Percentiles rank a stretch among this genome's conserved stretches.
Evolutionary conservation across 768 basidiomycete species (phyloP).

Genomic region (Boletus rubroflammeus): DNA sequence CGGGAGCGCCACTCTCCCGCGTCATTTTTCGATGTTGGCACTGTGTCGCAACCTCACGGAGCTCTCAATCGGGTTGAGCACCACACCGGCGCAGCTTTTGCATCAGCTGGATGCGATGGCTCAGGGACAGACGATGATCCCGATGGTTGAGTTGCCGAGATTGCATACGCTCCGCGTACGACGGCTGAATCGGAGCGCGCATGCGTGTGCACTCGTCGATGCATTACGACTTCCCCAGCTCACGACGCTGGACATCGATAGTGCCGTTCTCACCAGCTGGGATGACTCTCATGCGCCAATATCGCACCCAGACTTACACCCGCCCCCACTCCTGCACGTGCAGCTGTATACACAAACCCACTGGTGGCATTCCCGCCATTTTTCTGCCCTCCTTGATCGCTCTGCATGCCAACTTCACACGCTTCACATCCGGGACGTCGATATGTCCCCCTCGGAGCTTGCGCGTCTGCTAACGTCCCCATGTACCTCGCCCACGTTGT

Average conservation of each 20-base stretch:
- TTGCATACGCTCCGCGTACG: slow-evolving; percentile 24
- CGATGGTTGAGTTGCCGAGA: slow-evolving; percentile 15
- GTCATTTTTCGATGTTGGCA: slow-evolving; percentile 15
- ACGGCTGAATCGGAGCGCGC: slow-evolving; percentile 16
- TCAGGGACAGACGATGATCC: neutral
- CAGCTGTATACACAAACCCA: neutral
- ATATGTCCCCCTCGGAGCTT: slow-evolving; percentile 22
- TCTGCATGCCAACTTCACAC: slow-evolving; percentile 19
- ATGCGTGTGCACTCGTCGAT: slow-evolving; percentile 19
- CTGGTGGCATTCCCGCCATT: slow-evolving; percentile 24
- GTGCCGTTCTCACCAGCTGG: slow-evolving; percentile 20
- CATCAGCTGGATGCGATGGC: slow-evolving; percentile 8
- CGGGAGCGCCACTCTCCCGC: slow-evolving; percentile 18
- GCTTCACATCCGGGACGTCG: slow-evolving; percentile 19
- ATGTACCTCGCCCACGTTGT: slow-evolving; percentile 13
- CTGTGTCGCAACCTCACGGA: slow-evolving; percentile 19
- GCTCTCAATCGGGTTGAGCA: slow-evolving; percentile 23
- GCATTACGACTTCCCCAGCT: slow-evolving; percentile 22
- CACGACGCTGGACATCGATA: slow-evolving; percentile 19
- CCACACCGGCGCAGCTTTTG: slow-evolving; percentile 10
- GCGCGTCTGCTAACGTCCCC: slow-evolving; percentile 18
- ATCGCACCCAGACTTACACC: slow-evolving; percentile 13
- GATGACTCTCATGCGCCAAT: neutral
- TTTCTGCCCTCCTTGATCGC: slow-evolving; percentile 22
- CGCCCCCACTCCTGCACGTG: neutral